phyloP scores from a whole-genome alignment of 768 basidiomycete species.

The Tulasnella sp. region DNA sequence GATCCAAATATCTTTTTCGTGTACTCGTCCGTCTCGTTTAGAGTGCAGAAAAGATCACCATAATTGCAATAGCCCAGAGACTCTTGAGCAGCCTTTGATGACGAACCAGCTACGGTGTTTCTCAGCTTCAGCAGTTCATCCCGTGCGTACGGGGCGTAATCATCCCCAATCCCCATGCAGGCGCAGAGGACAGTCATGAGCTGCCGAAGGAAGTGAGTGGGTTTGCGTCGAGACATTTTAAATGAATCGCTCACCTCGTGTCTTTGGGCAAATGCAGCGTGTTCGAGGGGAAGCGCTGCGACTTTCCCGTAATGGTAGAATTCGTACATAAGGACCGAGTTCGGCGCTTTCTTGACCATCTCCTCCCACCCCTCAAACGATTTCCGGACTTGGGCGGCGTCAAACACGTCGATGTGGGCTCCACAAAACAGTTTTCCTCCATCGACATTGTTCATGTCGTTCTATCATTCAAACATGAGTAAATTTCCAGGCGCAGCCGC shows the following conservation, averaged over 20 bases:
- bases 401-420: background rate
- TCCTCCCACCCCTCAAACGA: slow-evolving; percentile 11
- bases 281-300: background rate
- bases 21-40: slow-evolving; percentile 13
- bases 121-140: background rate
- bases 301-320: slow-evolving; percentile 17
- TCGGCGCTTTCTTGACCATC: background rate
- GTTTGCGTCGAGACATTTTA: background rate
- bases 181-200: background rate
- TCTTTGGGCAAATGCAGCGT: slow-evolving; percentile 13
- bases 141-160: background rate
- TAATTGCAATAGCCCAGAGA: slow-evolving; percentile 19
- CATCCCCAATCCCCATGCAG: background rate
- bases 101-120: background rate
- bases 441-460: background rate
- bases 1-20: slow-evolving; percentile 19
- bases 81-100: background rate
- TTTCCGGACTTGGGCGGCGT: background rate
- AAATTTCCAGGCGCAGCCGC: too few species aligned
- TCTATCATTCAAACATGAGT: background rate
- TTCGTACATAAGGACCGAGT: slow-evolving; percentile 13
- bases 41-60: background rate
- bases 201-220: background rate
- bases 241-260: background rate
- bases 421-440: slow-evolving; percentile 7